Percentiles rank a stretch among this genome's conserved stretches.
These are phyloP conservation scores for Amanita brunnescens DNA, from an alignment of 768 basidiomycete genomes.

Conservation along the genomic window DNA sequence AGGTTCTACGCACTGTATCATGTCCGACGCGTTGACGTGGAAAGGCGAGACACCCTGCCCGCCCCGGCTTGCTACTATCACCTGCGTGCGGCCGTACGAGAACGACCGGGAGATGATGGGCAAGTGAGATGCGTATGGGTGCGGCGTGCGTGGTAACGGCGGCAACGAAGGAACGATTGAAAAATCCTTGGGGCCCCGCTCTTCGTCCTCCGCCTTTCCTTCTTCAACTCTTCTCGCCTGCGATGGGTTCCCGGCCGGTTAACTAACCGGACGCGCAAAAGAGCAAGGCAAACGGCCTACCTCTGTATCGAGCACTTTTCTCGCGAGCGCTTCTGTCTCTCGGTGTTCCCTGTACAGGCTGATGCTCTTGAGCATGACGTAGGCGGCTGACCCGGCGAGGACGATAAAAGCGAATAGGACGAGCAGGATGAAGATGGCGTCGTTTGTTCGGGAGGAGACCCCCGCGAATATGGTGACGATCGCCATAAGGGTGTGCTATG, in stretches of 20 bases:
- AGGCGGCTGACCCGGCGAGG: neutral
- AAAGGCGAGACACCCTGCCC: neutral
- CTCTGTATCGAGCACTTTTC: neutral
- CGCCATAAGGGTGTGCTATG: too few species aligned
- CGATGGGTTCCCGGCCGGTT: too few species aligned
- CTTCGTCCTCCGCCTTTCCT: neutral
- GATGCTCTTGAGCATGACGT: neutral
- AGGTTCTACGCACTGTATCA: neutral
- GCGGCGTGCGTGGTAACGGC: neutral
- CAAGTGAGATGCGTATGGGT: neutral
- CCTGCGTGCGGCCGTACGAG: neutral
- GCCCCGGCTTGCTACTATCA: neutral
- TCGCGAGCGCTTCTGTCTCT: slow-evolving; percentile 4
- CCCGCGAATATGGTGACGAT: neutral
- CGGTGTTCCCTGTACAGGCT: slow-evolving; percentile 1
- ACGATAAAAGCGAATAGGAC: neutral
- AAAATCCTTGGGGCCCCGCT: too few species aligned
- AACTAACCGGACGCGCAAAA: neutral
- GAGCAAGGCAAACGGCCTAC: neutral
- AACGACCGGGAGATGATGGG: neutral
- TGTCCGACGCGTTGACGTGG: neutral
- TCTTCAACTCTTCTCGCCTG: neutral
- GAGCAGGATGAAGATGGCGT: neutral
- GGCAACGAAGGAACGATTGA: neutral
- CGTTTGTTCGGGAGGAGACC: neutral